These are phyloP conservation scores for Fusarium equiseti DNA, from an alignment of 2,329 filamentous ascomycete species.

Conservation along the genomic window DNA sequence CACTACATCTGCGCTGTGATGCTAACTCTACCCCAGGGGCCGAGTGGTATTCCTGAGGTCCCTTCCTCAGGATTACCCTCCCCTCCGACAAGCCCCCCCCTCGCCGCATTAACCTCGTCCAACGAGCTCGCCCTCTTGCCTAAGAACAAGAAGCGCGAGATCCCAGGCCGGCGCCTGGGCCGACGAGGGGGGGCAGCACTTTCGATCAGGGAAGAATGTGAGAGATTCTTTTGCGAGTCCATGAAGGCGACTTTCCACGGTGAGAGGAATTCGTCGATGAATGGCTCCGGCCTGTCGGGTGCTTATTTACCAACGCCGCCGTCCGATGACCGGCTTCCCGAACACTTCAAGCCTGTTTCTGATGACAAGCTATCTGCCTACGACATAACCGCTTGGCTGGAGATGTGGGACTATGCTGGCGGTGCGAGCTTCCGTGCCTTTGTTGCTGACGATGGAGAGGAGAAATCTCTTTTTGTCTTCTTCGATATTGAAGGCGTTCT, in stretches of 20 bases:
- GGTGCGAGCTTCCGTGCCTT: constrained; percentile 90
- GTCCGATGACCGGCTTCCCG: constrained; percentile 59
- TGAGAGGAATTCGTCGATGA: constrained; percentile 84
- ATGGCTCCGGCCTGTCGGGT: constrained; percentile 90
- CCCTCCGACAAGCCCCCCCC: constrained; percentile 89
- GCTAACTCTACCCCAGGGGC: constrained; percentile 66
- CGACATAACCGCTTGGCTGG: constrained; percentile 73
- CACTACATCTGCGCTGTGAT: background rate
- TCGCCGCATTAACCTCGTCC: constrained; percentile 77
- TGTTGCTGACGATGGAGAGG: constrained; percentile 75
- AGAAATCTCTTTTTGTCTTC: constrained; percentile 87
- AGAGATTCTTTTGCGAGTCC: constrained; percentile 99
- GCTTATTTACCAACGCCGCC: constrained; percentile 69
- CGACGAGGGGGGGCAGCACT: constrained; percentile 92
- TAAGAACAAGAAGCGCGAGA: constrained; percentile 63
- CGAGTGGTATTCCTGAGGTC: constrained; percentile 97
- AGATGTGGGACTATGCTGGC: constrained; percentile 87
- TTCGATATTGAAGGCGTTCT: constrained; percentile 78
- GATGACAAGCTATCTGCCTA: constrained; percentile 49
- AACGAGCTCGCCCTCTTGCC: constrained; percentile 75
- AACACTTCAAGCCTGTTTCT: constrained; percentile 52
- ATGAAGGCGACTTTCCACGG: constrained; percentile 94
- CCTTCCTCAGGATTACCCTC: constrained; percentile 85
- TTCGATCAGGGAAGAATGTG: constrained; percentile 99
- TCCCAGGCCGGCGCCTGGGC: constrained; percentile 58